Evolutionary conservation across 495 filamentous ascomycete genomes (phyloP).

Genomic region (Letharia lupina): DNA sequence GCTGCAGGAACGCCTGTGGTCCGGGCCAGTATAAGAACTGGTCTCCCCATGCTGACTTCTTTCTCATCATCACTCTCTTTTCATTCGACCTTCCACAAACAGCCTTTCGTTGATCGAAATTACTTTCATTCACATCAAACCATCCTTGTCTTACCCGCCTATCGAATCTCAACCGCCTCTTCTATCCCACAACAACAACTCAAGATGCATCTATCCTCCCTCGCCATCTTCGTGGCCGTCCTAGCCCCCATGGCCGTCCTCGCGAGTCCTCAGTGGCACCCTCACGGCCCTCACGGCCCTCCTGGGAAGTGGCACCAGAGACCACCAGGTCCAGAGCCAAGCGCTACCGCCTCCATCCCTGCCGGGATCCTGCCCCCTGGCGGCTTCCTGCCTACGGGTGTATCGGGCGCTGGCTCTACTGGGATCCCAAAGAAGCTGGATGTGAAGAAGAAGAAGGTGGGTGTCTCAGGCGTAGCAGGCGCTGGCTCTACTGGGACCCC

Average conservation of each 20-base stretch:
- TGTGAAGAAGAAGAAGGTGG: background rate
- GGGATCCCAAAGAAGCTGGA: background rate
- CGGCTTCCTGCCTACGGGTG: background rate
- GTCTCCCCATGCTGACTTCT: background rate
- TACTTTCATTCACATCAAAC: background rate
- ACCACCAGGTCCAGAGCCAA: background rate
- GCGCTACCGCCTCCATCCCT: background rate
- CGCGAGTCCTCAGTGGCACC: background rate
- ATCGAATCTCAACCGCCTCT: background rate
- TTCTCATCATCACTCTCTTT: background rate
- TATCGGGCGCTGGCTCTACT: background rate
- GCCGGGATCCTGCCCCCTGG: background rate
- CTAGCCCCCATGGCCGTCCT: slow-evolving; percentile 10
- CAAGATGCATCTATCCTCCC: slow-evolving; percentile 5
- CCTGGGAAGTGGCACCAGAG: background rate
- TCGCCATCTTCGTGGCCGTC: slow-evolving; percentile 8
- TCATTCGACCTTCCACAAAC: background rate
- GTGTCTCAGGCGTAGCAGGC: background rate
- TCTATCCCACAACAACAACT: background rate
- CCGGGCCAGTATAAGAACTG: background rate
- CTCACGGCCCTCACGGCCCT: background rate
- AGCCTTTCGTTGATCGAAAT: slow-evolving; percentile 11
- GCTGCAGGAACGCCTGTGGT: background rate
- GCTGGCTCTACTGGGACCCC: background rate
- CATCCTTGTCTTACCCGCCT: background rate